Evolutionary conservation across 805 yeast species (phyloP), one percentile per base, ranked within the genome.

Genomic region (Wickerhamiella spandovensis): DNA sequence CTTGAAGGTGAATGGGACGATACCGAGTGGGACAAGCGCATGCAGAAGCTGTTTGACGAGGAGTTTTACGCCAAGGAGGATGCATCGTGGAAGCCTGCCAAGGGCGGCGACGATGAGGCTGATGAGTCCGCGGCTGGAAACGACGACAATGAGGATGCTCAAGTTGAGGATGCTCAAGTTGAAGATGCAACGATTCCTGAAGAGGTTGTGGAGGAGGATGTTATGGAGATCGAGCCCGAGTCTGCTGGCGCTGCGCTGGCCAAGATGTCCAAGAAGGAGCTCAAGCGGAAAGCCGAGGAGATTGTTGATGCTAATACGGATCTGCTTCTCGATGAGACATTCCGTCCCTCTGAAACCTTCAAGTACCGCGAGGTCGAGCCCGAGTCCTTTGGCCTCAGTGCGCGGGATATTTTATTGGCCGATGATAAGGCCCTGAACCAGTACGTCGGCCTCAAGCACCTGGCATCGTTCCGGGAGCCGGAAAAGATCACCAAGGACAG

Each of bases 301-400:
- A 75, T 88, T 22, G 84, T 90, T n/a, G 88, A 84, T 48, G 72
- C 81, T 32, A 84, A 86, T 57, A 75, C 81, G 30, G 65, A 78
- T 20, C 76, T 77, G 38, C 70, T 87, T 37, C 60, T 80, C 23
- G 90, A 84, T 28, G 86, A 84, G 58, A 78, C 61, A 2, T 48
- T 54, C 15, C 50, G 71, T 8, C 65, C 66, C 43, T 73, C 65
- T 5, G 72, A 71, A 2, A 74, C 74, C 15, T 90, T 92, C 74
- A 81, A 79, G 59, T 92, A 92, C 64, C 77, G 97, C 60, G 95
- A 88, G 59, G 97, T 92, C 3, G 88, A 95, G 1, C 97, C 98
- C 8, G 97, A 92, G 61, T 70, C 88, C 9, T 92, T 77, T 68
- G 97, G 97, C 12, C 72, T 92, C 46, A 73, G 84, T 0, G 76